phyloP scores from a whole-genome alignment of 148 eudicot species.

The Amaranthus cruentus region DNA sequence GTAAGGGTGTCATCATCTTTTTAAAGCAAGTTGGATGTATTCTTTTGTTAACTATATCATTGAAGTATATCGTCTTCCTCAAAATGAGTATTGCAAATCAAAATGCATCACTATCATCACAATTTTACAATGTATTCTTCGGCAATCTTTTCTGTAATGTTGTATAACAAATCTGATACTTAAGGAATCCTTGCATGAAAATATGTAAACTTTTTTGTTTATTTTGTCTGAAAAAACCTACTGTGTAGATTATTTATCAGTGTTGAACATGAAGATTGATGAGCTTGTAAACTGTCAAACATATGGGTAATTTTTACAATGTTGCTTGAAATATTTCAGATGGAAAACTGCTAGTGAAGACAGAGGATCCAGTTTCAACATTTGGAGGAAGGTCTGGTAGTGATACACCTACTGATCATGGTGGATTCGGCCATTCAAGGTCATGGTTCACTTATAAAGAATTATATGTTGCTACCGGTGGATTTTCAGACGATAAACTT shows the following conservation, averaged over 20 bases:
- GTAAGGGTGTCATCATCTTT: too few species aligned
- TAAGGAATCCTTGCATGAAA: background rate
- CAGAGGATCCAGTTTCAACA: conserved; percentile 30
- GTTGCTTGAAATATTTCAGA: conserved; percentile 22
- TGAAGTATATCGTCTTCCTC: background rate
- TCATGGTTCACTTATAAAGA: conserved; percentile 58
- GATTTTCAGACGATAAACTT: conserved; percentile 52
- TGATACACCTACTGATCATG: conserved; percentile 32
- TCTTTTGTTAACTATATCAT: background rate
- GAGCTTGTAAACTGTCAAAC: background rate
- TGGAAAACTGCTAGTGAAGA: conserved; percentile 34
- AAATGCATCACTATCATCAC: background rate
- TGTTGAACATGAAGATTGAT: background rate
- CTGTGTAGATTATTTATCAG: background rate
- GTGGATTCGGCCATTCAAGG: conserved; percentile 50
- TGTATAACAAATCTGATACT: background rate
- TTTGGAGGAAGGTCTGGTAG: conserved; percentile 38
- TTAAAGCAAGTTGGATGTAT: background rate
- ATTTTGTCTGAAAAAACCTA: background rate
- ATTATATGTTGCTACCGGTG: conserved; percentile 48
- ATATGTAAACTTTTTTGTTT: background rate
- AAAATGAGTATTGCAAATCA: background rate
- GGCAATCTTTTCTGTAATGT: background rate
- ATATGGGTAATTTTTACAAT: background rate
- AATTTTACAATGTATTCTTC: background rate